A percentile compares a stretch with the other conserved stretches of the same genome.
Conservation (phyloP, 2,329 filamentous ascomycete genomes). For the Phialophora macrospora region DNA sequence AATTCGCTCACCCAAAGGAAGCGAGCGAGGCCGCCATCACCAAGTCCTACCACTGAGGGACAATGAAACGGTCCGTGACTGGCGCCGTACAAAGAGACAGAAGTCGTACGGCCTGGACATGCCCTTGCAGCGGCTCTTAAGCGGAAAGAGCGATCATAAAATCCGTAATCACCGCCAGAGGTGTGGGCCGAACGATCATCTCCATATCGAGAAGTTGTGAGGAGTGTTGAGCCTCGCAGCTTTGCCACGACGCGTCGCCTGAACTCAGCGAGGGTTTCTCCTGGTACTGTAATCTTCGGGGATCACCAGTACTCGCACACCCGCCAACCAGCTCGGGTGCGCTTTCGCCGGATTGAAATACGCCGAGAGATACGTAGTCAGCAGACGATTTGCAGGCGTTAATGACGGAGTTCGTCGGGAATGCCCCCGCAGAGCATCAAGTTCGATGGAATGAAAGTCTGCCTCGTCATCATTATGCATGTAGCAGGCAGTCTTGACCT, state of each 20-base stretch:
- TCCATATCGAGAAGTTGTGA: constrained; percentile 3
- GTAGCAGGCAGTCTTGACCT: background rate
- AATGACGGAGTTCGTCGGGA: background rate
- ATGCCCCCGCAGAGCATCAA: background rate
- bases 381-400: background rate
- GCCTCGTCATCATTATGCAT: constrained; percentile 3
- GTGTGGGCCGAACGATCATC: background rate
- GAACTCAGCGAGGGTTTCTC: background rate
- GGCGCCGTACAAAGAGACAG: background rate
- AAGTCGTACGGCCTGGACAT: too few relatives aligned
- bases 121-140: background rate
- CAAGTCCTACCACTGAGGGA: background rate
- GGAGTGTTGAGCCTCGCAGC: constrained; percentile 1
- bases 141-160: background rate
- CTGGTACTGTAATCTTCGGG: background rate
- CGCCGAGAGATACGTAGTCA: background rate
- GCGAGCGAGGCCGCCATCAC: background rate
- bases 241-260: background rate
- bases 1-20: background rate
- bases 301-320: background rate
- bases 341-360: background rate
- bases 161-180: background rate
- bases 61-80: background rate
- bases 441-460: background rate
- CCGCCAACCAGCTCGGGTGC: background rate